These are phyloP conservation scores for Leccinum broughii DNA, from an alignment of 768 basidiomycete genomes.

Conservation along the genomic window DNA sequence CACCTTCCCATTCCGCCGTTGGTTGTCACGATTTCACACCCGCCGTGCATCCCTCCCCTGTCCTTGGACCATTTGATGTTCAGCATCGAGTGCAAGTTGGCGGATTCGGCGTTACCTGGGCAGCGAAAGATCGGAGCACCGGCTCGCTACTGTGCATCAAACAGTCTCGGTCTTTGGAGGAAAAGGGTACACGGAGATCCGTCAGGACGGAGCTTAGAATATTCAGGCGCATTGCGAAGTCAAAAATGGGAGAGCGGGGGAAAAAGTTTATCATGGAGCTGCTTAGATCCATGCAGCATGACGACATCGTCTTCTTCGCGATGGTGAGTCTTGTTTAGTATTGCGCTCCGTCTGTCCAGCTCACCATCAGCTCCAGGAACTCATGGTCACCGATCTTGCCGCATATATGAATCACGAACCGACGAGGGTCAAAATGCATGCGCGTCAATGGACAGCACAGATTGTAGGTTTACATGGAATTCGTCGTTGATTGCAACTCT, in stretches of 20 bases:
- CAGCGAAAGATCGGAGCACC: constrained; percentile 24
- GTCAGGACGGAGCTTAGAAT: constrained; percentile 36
- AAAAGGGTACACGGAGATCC: constrained; percentile 12
- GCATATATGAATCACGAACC: constrained; percentile 29
- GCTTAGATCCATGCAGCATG: constrained; percentile 38
- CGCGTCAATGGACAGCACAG: constrained; percentile 42
- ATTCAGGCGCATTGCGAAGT: constrained; percentile 37
- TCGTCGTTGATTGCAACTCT: not conserved
- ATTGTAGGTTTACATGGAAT: constrained; percentile 27
- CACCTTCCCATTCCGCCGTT: not conserved
- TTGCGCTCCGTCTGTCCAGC: not conserved
- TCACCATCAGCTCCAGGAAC: constrained; percentile 31
- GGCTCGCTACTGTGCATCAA: constrained; percentile 43
- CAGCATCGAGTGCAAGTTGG: constrained; percentile 19
- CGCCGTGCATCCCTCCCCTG: constrained; percentile 10
- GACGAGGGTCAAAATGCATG: constrained; percentile 27
- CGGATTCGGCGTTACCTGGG: constrained; percentile 23
- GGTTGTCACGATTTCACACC: not conserved
- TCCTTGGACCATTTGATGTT: constrained; percentile 29
- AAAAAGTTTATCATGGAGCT: constrained; percentile 40
- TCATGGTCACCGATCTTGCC: constrained; percentile 40
- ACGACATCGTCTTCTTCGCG: constrained; percentile 33
- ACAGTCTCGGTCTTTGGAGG: constrained; percentile 23
- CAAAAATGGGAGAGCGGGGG: constrained; percentile 20
- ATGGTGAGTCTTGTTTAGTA: constrained; percentile 35